phyloP scores from a whole-genome alignment of 768 basidiomycete species.

The Tricholoma hemisulphureum region DNA sequence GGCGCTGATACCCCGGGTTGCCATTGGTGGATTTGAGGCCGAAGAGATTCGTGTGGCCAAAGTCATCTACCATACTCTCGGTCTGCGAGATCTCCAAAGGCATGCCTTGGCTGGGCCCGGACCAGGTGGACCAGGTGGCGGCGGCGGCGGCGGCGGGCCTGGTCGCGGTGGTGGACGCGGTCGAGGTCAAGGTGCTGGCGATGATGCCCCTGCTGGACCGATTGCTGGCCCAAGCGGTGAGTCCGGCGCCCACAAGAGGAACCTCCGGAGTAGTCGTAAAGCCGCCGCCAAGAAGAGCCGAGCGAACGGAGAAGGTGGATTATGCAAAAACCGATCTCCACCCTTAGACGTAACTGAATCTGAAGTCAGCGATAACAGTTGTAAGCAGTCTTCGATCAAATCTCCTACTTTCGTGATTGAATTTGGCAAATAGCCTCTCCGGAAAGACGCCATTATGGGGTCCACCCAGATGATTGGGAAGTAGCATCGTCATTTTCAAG shows the following conservation, averaged over 20 bases:
- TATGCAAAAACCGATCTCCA: neutral
- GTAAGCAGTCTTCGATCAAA: neutral
- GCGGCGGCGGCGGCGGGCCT: neutral
- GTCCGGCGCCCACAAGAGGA: neutral
- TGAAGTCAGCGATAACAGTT: neutral
- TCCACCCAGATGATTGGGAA: neutral
- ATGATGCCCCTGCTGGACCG: neutral
- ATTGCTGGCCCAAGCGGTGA: neutral
- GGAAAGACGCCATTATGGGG: neutral
- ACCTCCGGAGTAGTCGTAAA: neutral
- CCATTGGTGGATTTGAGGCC: neutral
- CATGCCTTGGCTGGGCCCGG: neutral
- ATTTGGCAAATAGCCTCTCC: neutral
- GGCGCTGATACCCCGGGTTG: neutral
- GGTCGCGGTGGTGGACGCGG: neutral
- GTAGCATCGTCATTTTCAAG: neutral
- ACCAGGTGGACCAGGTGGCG: slow-evolving; percentile 6
- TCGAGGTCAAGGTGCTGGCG: slow-evolving; percentile 1
- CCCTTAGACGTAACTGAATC: neutral
- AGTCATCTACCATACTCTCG: too few species aligned
- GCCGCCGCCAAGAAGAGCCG: neutral
- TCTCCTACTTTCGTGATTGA: neutral
- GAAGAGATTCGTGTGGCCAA: neutral
- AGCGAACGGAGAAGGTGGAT: neutral
- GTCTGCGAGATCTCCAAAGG: too few species aligned